Evolutionary conservation across 257 asterid genomes (phyloP).

Genomic region (Pogostemon cablin): DNA sequence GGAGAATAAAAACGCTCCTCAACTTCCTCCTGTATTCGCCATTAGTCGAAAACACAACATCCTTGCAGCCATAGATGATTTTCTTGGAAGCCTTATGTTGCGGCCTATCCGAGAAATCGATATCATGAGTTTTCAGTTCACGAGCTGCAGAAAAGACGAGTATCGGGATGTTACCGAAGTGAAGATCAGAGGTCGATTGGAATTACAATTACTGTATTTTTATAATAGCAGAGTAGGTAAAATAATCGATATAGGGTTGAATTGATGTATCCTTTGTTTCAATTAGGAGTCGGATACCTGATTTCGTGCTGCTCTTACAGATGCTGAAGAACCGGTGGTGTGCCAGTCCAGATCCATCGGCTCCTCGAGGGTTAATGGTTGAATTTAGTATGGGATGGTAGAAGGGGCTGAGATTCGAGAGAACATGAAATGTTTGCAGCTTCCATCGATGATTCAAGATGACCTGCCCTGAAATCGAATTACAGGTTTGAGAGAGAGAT

Average conservation of each 20-base stretch:
- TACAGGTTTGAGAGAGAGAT: not conserved
- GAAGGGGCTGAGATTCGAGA: conserved; percentile 66
- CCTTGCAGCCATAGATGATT: too few species aligned
- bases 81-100: too few species aligned
- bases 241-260: conserved; percentile 86
- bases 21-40: too few species aligned
- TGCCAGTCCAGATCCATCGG: conserved; percentile 55
- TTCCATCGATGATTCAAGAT: conserved; percentile 83
- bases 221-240: conserved; percentile 64
- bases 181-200: conserved; percentile 47
- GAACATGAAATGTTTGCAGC: conserved; percentile 54
- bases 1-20: too few species aligned
- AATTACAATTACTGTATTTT: conserved; percentile 6
- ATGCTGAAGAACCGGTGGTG: conserved; percentile 50
- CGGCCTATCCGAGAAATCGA: too few species aligned
- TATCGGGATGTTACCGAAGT: too few species aligned
- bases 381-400: conserved; percentile 62
- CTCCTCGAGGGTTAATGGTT: conserved; percentile 53
- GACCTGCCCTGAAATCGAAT: conserved; percentile 45
- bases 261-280: conserved; percentile 81
- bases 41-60: too few species aligned
- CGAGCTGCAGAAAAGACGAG: too few species aligned
- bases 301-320: conserved; percentile 45
- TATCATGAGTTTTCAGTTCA: too few species aligned
- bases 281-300: conserved; percentile 53